Evolutionary conservation across 768 basidiomycete genomes (phyloP).

Genomic region (Suillus weaverae): DNA sequence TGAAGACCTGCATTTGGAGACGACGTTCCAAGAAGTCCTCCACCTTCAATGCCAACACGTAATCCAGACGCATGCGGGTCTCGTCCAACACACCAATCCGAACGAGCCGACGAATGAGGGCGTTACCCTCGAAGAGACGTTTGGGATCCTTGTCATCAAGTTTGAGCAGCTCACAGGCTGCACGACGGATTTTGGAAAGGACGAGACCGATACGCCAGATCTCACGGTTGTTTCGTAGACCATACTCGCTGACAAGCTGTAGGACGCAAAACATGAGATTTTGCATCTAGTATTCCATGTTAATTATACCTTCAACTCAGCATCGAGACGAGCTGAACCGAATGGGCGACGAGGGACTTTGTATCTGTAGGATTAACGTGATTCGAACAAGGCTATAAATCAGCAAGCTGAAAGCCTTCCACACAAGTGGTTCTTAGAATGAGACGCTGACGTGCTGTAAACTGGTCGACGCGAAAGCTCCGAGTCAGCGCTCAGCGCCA

Average conservation of each 20-base stretch:
- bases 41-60: slow-evolving; percentile 98
- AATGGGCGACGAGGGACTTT: slow-evolving; percentile 98
- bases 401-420: too few relatives aligned
- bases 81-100: slow-evolving; percentile 99
- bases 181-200: slow-evolving; percentile 99
- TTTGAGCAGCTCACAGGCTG: slow-evolving; percentile 99
- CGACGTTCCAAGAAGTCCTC: slow-evolving; percentile 99
- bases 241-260: slow-evolving; percentile 99
- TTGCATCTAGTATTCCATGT: neutral
- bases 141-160: slow-evolving; percentile 99
- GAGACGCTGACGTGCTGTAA: too few relatives aligned
- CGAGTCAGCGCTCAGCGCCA: too few relatives aligned
- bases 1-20: slow-evolving; percentile 99
- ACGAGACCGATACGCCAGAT: slow-evolving; percentile 99
- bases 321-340: slow-evolving; percentile 97
- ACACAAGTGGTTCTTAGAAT: too few relatives aligned
- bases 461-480: too few relatives aligned
- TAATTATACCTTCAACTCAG: slow-evolving; percentile 87
- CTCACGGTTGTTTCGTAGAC: slow-evolving; percentile 99
- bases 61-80: slow-evolving; percentile 99
- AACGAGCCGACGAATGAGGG: slow-evolving; percentile 92
- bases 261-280: slow-evolving; percentile 9
- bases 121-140: slow-evolving; percentile 99
- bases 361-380: slow-evolving; percentile 70
- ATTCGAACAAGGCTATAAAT: slow-evolving; percentile 70